These are phyloP conservation scores for Fusarium sororula DNA, from an alignment of 2,329 filamentous ascomycete genomes.

Conservation along the genomic window DNA sequence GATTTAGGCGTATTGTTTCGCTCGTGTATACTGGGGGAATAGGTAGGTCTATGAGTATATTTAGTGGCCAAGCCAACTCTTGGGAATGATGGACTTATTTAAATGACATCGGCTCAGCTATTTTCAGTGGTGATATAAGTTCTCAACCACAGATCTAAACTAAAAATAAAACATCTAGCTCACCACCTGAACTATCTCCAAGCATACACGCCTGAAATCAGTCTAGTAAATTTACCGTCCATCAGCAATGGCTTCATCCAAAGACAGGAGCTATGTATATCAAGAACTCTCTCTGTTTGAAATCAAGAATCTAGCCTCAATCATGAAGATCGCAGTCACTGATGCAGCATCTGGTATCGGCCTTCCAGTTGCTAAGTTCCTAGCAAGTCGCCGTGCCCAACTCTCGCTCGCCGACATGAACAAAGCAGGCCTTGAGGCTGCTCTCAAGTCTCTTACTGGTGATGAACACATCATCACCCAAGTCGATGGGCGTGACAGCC, in stretches of 20 bases:
- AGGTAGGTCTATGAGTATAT: accelerated
- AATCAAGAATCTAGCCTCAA: too few relatives aligned
- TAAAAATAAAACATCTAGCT: accelerated
- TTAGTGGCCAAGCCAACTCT: accelerated
- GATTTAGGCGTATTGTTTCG: accelerated
- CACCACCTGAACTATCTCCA: accelerated
- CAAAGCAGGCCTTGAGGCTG: background rate
- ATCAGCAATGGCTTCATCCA: background rate
- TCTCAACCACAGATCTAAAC: background rate
- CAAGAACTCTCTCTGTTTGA: accelerated
- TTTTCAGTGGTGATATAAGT: accelerated
- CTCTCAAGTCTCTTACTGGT: accelerated
- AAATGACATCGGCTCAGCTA: background rate
- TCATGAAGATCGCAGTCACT: background rate
- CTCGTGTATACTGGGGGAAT: background rate
- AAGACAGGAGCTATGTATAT: background rate
- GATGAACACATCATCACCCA: background rate
- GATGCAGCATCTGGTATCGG: background rate
- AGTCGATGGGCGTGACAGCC: background rate
- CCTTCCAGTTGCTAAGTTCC: background rate
- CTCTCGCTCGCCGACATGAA: background rate
- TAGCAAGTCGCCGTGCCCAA: background rate
- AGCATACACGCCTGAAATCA: background rate
- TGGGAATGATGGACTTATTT: too few relatives aligned
- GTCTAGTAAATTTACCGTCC: accelerated